Conservation (phyloP, 768 basidiomycete species). For the Bullera alba region DNA sequence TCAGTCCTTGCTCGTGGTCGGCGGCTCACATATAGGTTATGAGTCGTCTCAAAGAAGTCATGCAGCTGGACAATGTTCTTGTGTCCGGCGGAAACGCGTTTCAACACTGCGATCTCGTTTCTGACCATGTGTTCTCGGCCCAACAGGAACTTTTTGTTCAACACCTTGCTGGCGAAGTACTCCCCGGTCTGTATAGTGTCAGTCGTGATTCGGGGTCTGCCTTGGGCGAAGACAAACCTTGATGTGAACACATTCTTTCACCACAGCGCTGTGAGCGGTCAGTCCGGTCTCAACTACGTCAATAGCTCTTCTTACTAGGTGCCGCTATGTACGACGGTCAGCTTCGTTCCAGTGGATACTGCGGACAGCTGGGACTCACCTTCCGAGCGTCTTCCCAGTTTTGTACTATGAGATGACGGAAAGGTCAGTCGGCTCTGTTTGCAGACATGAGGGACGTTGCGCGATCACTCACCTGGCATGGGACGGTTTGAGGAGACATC, state of each 20-base stretch:
- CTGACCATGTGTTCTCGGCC: slow-evolving; percentile 65
- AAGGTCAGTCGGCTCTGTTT: not conserved
- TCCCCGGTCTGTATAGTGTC: slow-evolving; percentile 57
- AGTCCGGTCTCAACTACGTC: not conserved
- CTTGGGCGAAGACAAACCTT: slow-evolving; percentile 36
- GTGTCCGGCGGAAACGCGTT: slow-evolving; percentile 84
- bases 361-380: slow-evolving; percentile 22
- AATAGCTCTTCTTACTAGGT: slow-evolving; percentile 57
- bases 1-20: not conserved
- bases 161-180: slow-evolving; percentile 98
- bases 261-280: slow-evolving; percentile 37
- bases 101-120: slow-evolving; percentile 93
- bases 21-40: slow-evolving; percentile 57
- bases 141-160: slow-evolving; percentile 73
- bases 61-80: slow-evolving; percentile 85
- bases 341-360: not conserved
- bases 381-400: slow-evolving; percentile 45
- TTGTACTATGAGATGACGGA: slow-evolving; percentile 27
- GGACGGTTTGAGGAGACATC: slow-evolving; percentile 42
- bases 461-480: slow-evolving; percentile 39
- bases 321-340: slow-evolving; percentile 62
- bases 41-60: slow-evolving; percentile 94
- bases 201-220: not conserved
- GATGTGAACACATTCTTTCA: slow-evolving; percentile 79
- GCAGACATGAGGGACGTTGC: not conserved